Conservation (phyloP, 805 yeast species). For the Pichia heedii region DNA sequence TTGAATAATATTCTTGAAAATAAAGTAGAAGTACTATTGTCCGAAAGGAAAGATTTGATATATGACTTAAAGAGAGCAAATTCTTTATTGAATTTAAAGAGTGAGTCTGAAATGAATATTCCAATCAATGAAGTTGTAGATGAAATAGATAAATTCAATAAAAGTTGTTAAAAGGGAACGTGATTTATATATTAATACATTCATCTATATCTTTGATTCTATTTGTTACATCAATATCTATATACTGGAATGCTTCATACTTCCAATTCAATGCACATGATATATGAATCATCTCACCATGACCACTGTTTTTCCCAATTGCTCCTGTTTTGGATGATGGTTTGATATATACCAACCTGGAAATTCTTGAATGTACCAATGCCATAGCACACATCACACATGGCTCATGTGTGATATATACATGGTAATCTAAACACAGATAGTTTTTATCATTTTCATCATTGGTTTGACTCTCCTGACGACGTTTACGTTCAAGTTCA, state of each 20-base stretch:
- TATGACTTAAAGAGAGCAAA: too few species aligned
- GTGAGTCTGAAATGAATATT: too few species aligned
- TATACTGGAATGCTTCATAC: conserved; percentile 39
- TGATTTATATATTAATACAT: conserved; percentile 18
- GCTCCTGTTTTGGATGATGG: conserved; percentile 45
- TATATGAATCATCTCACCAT: conserved; percentile 66
- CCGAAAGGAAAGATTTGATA: too few species aligned
- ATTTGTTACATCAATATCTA: conserved; percentile 8
- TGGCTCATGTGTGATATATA: conserved; percentile 91
- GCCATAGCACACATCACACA: conserved; percentile 98
- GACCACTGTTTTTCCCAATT: conserved; percentile 47
- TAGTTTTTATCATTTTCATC: conserved; percentile 31
- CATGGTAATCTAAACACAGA: conserved; percentile 66
- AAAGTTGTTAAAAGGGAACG: background rate
- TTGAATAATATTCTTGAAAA: conserved; percentile 23
- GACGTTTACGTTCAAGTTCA: conserved; percentile 34
- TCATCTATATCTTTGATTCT: conserved; percentile 11
- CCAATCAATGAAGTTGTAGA: background rate
- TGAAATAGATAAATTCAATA: background rate
- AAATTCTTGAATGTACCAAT: conserved; percentile 77
- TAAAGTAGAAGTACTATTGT: background rate
- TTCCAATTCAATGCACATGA: conserved; percentile 76
- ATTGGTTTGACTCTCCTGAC: conserved; percentile 17
- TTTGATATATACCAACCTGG: conserved; percentile 53
- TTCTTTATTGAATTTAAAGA: too few species aligned